Evolutionary conservation across 2,329 filamentous ascomycete species (phyloP).

Genomic region (Fusarium burgessii): DNA sequence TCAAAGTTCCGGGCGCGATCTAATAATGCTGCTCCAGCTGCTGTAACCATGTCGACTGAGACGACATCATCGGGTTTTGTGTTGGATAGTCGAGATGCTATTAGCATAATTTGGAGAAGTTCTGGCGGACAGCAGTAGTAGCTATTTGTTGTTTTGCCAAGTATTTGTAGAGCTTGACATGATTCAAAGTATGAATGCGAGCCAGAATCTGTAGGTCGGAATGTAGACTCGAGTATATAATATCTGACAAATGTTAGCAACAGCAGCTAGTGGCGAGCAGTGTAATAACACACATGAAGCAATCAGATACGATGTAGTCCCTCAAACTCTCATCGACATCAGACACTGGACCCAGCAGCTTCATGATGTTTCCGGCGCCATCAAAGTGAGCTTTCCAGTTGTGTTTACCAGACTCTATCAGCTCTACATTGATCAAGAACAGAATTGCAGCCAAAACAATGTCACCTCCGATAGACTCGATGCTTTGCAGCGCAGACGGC

Average conservation of each 20-base stretch:
- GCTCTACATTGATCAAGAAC: conserved; percentile 64
- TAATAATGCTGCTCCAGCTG: conserved; percentile 52
- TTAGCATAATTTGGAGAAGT: conserved; percentile 58
- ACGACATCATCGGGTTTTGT: conserved; percentile 43
- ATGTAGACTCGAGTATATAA: conserved; percentile 60
- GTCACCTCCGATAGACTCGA: conserved; percentile 54
- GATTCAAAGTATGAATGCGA: conserved; percentile 52
- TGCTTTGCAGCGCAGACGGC: conserved; percentile 54
- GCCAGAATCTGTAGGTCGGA: conserved; percentile 52
- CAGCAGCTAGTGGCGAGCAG: not conserved
- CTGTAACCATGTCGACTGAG: conserved; percentile 47
- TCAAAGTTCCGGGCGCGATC: conserved; percentile 56
- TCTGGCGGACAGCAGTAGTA: conserved; percentile 61
- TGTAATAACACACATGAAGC: conserved; percentile 55
- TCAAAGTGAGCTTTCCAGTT: conserved; percentile 62
- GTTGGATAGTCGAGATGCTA: conserved; percentile 57
- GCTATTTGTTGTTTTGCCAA: conserved; percentile 57
- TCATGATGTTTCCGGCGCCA: conserved; percentile 59
- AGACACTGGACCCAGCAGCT: conserved; percentile 52
- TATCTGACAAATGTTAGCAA: conserved; percentile 51
- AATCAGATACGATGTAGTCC: conserved; percentile 62
- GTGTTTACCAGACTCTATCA: conserved; percentile 62
- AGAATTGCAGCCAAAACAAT: conserved; percentile 60
- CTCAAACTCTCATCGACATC: conserved; percentile 53
- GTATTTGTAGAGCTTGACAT: conserved; percentile 53